Evolutionary conservation across 768 basidiomycete species (phyloP), one percentile per base, ranked within the genome.

Genomic region (Russula sp.): DNA sequence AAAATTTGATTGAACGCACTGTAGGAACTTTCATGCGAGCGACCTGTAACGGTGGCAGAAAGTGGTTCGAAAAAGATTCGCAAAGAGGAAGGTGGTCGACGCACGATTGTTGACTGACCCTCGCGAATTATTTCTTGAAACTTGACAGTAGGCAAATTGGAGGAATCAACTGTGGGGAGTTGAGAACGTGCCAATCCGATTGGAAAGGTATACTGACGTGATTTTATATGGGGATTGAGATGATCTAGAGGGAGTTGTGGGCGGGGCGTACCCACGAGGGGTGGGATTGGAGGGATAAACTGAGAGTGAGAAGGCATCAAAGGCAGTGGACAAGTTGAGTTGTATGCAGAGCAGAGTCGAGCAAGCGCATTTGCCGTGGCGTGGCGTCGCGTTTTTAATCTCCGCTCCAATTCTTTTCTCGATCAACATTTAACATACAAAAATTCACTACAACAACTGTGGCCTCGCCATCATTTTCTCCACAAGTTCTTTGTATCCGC

Each of bases 81-180:
- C 45, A 32, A 48, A 35, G 25, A 45, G 38, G 45, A n/a, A 58
- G 39, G 46, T 42, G 39, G 41, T 52, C 65, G 42, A 75, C 84
- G 69, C 70, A 88, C 91, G 54, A 95, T 81, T 60, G 95, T 93
- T 71, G 93, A 85, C 71, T 86, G 84, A 2, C 88, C 90, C 72
- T 95, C 90, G 65, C 91, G 84, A 68, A 85, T 85, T 53, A 97
- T 84, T 64, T 91, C 88, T 79, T 95, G 93, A 72, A 92, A 96
- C 76, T 96, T 96, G 50, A 95, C 92, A 45, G 81, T 78, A 41
- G 88, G 88, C 61, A 85, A 75, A 67, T 78, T 80, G 36, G 70
- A 66, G 47, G 72, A 58, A 68, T 78, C 77, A 50, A 76, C 80
- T 79, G 53, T 43, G 42, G 34, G 32, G 43, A 47, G 49, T 38